These are phyloP conservation scores for Bullera alba DNA, from an alignment of 768 basidiomycete species.

Conservation along the genomic window DNA sequence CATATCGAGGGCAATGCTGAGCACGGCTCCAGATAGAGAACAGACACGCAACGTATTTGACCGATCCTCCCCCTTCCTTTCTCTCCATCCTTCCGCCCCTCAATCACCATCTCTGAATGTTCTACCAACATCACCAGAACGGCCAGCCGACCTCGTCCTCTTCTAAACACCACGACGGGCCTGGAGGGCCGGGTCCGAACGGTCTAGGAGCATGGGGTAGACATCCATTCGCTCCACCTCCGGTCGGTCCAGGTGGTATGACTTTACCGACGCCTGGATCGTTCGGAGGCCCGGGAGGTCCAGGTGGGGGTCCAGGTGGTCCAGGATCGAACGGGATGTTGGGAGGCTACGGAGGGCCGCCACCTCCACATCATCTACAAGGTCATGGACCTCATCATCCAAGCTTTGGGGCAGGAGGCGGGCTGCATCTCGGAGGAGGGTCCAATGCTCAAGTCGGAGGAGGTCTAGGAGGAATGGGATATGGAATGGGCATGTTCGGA, in stretches of 20 bases:
- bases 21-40: too few relatives aligned
- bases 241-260: conserved; percentile 1
- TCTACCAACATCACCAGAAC: conserved; percentile 23
- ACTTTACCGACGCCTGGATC: conserved; percentile 1
- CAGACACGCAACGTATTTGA: too few relatives aligned
- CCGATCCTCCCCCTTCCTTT: not conserved
- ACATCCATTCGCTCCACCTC: conserved; percentile 1
- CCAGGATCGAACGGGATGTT: conserved; percentile 8
- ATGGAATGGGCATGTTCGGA: conserved; percentile 24
- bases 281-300: conserved; percentile 1
- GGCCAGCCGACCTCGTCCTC: conserved; percentile 11
- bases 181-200: conserved; percentile 1
- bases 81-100: not conserved
- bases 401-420: conserved; percentile 10
- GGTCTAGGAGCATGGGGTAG: conserved; percentile 13
- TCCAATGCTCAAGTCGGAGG: too few relatives aligned
- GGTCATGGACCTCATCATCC: conserved; percentile 26
- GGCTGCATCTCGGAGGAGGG: conserved; percentile 10
- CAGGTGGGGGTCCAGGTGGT: conserved; percentile 11
- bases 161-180: conserved; percentile 23
- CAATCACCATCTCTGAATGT: conserved; percentile 16
- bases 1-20: too few relatives aligned
- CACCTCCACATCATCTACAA: not conserved
- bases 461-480: conserved; percentile 14
- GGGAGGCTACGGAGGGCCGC: conserved; percentile 4